A percentile compares a stretch with the other conserved stretches of the same genome.
phyloP scores from a whole-genome alignment of 768 basidiomycete genomes.

The Floccularia luteovirens region DNA sequence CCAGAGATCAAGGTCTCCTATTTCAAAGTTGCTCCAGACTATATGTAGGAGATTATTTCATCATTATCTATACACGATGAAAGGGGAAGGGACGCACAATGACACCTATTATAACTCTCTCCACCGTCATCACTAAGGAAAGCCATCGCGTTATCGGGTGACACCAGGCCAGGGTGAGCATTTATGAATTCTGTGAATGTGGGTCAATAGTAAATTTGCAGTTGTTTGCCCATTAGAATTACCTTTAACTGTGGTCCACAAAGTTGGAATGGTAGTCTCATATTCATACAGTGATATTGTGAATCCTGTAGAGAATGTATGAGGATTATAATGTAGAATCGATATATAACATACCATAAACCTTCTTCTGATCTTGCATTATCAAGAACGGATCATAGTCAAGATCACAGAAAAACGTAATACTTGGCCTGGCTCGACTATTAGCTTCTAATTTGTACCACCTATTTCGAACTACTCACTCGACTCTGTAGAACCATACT shows the following conservation, averaged over 20 bases:
- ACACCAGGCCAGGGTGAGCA: conserved; percentile 50
- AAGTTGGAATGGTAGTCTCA: conserved; percentile 74
- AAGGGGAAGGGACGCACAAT: conserved; percentile 37
- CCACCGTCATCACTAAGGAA: conserved; percentile 80
- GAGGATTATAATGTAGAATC: not conserved
- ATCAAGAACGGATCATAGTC: conserved; percentile 83
- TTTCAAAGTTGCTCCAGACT: conserved; percentile 97
- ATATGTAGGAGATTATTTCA: conserved; percentile 4
- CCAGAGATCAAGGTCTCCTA: conserved; percentile 81
- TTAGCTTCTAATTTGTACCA: conserved; percentile 2
- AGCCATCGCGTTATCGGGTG: conserved; percentile 66
- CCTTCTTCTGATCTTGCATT: conserved; percentile 81
- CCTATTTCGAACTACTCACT: conserved; percentile 22
- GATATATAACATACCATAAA: conserved; percentile 52
- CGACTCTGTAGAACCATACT: conserved; percentile 25
- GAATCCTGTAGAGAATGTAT: conserved; percentile 43
- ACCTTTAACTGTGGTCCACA: conserved; percentile 79
- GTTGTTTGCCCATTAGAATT: not conserved
- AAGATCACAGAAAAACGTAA: conserved; percentile 84
- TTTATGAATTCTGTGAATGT: conserved; percentile 58
- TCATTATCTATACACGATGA: conserved; percentile 1
- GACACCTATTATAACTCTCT: conserved; percentile 67
- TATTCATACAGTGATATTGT: conserved; percentile 82
- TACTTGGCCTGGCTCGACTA: conserved; percentile 50
- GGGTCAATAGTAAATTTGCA: too few relatives aligned